Base-by-base conservation (phyloP, 768 basidiomycete species). In the Aureoboletus auriporus region DNA sequence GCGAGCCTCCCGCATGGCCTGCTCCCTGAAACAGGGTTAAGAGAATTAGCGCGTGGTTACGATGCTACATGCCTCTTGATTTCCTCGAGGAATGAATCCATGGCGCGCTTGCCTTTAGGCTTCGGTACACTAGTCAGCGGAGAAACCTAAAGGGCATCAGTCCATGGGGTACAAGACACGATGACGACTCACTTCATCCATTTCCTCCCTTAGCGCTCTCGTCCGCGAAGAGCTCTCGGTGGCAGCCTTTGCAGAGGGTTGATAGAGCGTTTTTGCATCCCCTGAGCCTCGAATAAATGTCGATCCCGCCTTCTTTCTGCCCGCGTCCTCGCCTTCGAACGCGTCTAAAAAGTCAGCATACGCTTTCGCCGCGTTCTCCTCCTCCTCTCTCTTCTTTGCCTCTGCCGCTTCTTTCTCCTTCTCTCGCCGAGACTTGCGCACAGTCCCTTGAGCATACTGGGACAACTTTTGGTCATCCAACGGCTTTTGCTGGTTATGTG, bases 31-130 rank as follows among this genome's bases (percentile, higher is more conserved):
- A 37, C 38, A 16, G 9, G 27, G 30, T 54, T 47, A 60, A 44
- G 50, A 26, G 23, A 30, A 1, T 16, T 7, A 16, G 5, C 12
- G 14, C 28, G 42, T 50, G 23, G 1, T 23, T 20, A 44, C 8
- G 6, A n/a, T 9, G 14, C 29, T 5, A 53, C 73, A 17, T 40
- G 88, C 95, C 81, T 81, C 71, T 98, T 98, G 50, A 99, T 91
- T 71, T 99, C 93, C 59, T 96, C 93, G 43, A 99, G 73, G 64
- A 98, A 99, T 2, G 85, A 69, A 67, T 97, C 94, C 92, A 98
- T 98, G 1, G 89, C 92, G 43, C 95, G 82, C 65, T 92, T 96
- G 3, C 96, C 96, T 65, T 92, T 96, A 0, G 89, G 84, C 63
- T 84, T 92, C 1, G 83, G 78, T 6, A 65, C 71, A 49, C 60